phyloP scores from a whole-genome alignment of 192 early-diverging fungal species.

The Allomyces macrogynus region DNA sequence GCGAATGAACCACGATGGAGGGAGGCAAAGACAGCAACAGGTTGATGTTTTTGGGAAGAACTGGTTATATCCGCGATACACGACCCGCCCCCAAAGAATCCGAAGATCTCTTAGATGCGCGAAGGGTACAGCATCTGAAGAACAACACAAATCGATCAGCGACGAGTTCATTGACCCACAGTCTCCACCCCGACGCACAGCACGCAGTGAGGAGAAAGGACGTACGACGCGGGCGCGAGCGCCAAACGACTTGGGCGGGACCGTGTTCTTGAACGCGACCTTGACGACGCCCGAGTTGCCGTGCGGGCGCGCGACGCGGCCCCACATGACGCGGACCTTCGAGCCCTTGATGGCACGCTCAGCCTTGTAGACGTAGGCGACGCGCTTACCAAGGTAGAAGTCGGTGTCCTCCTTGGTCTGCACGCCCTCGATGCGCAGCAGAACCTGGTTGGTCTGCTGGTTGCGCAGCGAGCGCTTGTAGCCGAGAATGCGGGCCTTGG shows the following conservation, averaged over 20 bases:
- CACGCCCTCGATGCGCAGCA: slow-evolving; percentile 87
- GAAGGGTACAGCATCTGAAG: slow-evolving; percentile 90
- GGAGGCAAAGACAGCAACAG: no score
- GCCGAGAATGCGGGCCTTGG: slow-evolving; percentile 90
- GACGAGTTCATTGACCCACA: not conserved
- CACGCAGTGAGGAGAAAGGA: slow-evolving; percentile 5
- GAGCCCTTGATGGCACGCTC: slow-evolving; percentile 71
- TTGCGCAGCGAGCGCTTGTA: slow-evolving; percentile 83
- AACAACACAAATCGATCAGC: slow-evolving; percentile 4
- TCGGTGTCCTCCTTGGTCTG: slow-evolving; percentile 67
- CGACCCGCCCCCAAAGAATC: not conserved
- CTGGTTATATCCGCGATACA: no score
- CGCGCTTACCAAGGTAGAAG: slow-evolving; percentile 97
- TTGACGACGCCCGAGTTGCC: slow-evolving; percentile 90
- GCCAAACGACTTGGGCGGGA: slow-evolving; percentile 87
- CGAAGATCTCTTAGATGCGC: slow-evolving; percentile 24
- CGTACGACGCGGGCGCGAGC: slow-evolving; percentile 76
- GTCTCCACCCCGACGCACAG: not conserved
- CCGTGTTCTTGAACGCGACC: slow-evolving; percentile 92
- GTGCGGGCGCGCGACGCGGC: slow-evolving; percentile 82
- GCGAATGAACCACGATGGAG: no score
- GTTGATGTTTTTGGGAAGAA: no score
- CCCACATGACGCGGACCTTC: slow-evolving; percentile 95
- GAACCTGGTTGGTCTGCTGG: slow-evolving; percentile 72
- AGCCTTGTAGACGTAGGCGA: slow-evolving; percentile 94